Evolutionary conservation across 1,284 basidiomycete genomes (phyloP).

Genomic region (Trichosporon faecale): DNA sequence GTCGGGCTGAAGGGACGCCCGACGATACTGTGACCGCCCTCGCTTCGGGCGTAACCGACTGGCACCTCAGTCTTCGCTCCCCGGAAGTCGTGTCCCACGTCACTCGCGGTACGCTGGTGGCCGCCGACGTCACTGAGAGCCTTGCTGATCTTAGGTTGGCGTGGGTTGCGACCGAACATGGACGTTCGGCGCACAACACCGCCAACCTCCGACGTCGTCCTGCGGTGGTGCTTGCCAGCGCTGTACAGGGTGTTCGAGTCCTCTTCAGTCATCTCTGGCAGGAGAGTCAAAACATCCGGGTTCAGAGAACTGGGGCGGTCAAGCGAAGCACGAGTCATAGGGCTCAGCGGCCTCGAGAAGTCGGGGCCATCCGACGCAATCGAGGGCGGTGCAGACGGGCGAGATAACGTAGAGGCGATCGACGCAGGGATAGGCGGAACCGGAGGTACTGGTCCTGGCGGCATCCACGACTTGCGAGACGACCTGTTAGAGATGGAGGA

Average conservation of each 20-base stretch:
- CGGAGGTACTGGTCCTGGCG: neutral
- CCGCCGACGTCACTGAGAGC: neutral
- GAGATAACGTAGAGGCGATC: neutral
- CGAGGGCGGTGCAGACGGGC: neutral
- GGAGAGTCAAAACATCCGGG: constrained; percentile 45
- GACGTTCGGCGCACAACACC: neutral
- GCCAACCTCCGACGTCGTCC: neutral
- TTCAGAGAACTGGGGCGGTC: constrained; percentile 44
- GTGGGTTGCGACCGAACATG: neutral
- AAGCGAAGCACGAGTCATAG: constrained; percentile 21
- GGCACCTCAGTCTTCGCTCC: neutral
- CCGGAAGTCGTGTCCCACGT: neutral
- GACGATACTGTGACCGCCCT: constrained; percentile 11
- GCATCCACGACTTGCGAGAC: neutral
- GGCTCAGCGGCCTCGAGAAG: neutral
- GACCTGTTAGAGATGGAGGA: neutral
- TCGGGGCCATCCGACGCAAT: neutral
- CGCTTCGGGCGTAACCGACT: neutral
- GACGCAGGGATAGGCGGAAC: neutral
- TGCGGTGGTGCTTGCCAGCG: neutral
- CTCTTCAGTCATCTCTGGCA: constrained; percentile 46
- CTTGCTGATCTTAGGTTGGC: neutral
- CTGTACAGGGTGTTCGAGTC: constrained; percentile 31
- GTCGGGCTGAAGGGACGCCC: neutral
- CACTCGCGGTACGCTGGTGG: neutral